Evolutionary conservation across 371 early-diverging fungal species (phyloP), one percentile per base, ranked within the genome.

Genomic region (Mucor indicus): DNA sequence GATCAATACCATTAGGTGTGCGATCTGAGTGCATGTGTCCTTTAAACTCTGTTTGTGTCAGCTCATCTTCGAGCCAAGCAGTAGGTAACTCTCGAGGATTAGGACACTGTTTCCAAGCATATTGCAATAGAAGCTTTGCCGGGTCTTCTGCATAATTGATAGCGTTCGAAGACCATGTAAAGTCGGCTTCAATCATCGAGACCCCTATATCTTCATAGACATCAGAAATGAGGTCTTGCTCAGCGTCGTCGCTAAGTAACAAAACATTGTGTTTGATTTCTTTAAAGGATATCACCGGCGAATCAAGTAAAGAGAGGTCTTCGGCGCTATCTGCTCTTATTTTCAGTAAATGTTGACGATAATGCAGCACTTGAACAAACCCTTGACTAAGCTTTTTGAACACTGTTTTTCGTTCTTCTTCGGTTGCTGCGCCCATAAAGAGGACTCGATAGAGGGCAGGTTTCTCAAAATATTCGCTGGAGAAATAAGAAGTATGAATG

Each of bases 171-270:
- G 53, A 36, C 62, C 69, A 60, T 5, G 69, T 69, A 35, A 72
- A 76, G 35, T 76, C 76, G 0, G 72, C 72, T 42, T 76, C 76
- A 37, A 76, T 70, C 20, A 76, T 58, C 9, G 72, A 66, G 10
- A 70, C 45, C 7, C 76, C 76, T 32, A 60, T 57, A 47, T 76
- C 72, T 56, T 69, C 68, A 48, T 44, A 75, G 0, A 56, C 61
- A 22, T 60, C 57, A 15, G 63, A 53, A 12, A 51, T 15, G 9
- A 53, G 29, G 1, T 50, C 50, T 19, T 48, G 24, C 17, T 57
- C 58, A 13, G 41, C 49, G 6, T 55, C 50, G 10, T 50, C 47
- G 19, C 44, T 57, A 13, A 48, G 49, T 37, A 62, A 52, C 8
- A 58, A 39, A 4, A 64, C 22, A 32, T 74, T 57, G 27, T 74